Conservation (phyloP, 1,284 basidiomycete species). For the Trichosporon coremiiforme region DNA sequence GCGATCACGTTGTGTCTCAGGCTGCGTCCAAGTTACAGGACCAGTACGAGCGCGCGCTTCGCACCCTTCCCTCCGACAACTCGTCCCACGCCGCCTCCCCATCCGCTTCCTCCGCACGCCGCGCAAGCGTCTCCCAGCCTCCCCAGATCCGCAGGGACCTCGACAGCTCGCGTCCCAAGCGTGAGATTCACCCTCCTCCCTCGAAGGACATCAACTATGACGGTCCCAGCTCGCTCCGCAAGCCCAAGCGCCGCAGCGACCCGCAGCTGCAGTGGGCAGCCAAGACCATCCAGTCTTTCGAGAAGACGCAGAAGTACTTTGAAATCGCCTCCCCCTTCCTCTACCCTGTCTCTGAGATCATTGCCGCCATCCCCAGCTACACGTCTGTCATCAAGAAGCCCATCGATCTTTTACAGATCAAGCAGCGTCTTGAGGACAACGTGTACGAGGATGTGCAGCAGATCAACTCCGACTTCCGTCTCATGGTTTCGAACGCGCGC, state of each 20-base stretch:
- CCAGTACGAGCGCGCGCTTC: conserved; percentile 84
- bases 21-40: conserved; percentile 82
- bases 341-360: conserved; percentile 79
- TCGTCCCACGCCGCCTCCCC: conserved; percentile 30
- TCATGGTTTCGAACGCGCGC: conserved; percentile 93
- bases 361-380: conserved; percentile 74
- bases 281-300: conserved; percentile 71
- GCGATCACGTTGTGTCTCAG: conserved; percentile 74
- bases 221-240: conserved; percentile 54
- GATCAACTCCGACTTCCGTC: conserved; percentile 87
- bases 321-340: conserved; percentile 81
- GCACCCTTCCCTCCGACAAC: conserved; percentile 68
- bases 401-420: conserved; percentile 88
- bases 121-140: conserved; percentile 50
- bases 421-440: conserved; percentile 72
- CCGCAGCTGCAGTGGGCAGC: conserved; percentile 84
- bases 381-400: conserved; percentile 87
- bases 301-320: conserved; percentile 74
- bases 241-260: conserved; percentile 64
- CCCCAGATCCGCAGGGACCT: conserved; percentile 56
- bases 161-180: conserved; percentile 78
- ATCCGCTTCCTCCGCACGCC: conserved; percentile 34
- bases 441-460: conserved; percentile 75
- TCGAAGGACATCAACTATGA: conserved; percentile 90
- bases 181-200: conserved; percentile 93